A percentile compares a stretch with the other conserved stretches of the same genome.
Evolutionary conservation across 2,329 filamentous ascomycete genomes (phyloP).

Genomic region (Cadophora gregata): DNA sequence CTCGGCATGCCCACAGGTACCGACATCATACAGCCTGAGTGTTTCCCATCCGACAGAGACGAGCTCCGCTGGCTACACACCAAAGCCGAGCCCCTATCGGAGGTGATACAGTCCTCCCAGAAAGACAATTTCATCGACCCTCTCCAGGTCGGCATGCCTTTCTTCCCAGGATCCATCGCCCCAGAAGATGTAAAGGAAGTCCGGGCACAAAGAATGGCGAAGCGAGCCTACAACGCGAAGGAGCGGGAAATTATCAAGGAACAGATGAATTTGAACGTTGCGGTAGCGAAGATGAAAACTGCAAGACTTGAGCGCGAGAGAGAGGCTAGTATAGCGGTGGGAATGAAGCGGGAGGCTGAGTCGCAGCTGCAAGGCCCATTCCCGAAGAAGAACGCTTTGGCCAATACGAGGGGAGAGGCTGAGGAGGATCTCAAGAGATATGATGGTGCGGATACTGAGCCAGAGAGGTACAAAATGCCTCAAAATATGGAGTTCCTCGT

Average conservation of each 20-base stretch:
- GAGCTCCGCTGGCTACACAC: conserved; percentile 32
- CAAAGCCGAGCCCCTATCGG: conserved; percentile 19
- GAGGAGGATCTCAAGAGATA: neutral
- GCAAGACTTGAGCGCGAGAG: neutral
- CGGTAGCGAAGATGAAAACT: neutral
- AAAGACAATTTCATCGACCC: conserved; percentile 1
- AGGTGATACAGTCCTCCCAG: neutral
- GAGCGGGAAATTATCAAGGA: neutral
- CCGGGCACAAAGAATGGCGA: neutral
- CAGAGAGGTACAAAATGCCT: neutral
- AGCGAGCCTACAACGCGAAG: neutral
- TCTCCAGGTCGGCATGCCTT: neutral
- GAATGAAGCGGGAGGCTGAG: conserved; percentile 12
- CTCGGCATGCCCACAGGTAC: neutral
- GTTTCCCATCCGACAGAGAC: conserved; percentile 23
- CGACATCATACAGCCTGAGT: conserved; percentile 10
- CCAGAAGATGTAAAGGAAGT: neutral
- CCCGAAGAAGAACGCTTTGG: conserved; percentile 1
- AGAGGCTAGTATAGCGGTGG: neutral
- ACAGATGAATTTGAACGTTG: neutral
- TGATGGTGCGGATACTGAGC: neutral
- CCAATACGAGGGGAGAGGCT: neutral
- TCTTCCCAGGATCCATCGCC: conserved; percentile 1
- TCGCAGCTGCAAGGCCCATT: neutral
- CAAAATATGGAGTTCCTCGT: neutral